These are phyloP conservation scores for Venturia carpophila DNA, from an alignment of 2,329 filamentous ascomycete genomes.

Conservation along the genomic window DNA sequence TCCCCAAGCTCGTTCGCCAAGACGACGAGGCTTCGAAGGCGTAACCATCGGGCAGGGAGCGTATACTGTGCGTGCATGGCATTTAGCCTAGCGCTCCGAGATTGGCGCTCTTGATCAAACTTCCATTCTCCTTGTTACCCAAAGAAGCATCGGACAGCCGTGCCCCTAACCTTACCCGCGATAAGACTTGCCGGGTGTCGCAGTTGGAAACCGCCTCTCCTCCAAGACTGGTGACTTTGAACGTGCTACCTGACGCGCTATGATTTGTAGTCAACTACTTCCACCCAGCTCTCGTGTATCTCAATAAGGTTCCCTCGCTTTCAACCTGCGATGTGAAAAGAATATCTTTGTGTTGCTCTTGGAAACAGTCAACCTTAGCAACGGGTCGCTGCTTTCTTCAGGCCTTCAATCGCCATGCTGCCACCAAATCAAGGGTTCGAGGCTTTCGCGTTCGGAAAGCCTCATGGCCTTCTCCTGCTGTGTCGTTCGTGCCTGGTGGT, in stretches of 20 bases:
- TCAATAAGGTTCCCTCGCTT: not conserved
- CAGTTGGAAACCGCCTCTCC: not conserved
- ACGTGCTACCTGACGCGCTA: not conserved
- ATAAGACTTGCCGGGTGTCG: conserved; percentile 2
- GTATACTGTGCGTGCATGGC: not conserved
- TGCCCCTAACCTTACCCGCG: conserved; percentile 1
- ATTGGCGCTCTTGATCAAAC: conserved; percentile 1
- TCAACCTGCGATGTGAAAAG: not conserved
- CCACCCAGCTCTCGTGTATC: too few relatives aligned
- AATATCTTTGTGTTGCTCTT: not conserved
- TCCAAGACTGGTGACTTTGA: not conserved
- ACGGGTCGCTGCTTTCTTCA: not conserved
- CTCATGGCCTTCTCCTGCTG: not conserved
- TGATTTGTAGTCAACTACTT: not conserved
- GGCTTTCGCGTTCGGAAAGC: not conserved
- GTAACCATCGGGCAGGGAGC: not conserved
- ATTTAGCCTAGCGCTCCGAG: not conserved
- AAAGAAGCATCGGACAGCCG: conserved; percentile 1
- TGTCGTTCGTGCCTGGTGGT: not conserved
- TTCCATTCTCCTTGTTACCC: conserved; percentile 1
- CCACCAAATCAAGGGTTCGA: not conserved
- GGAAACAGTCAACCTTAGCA: not conserved
- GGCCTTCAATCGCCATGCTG: not conserved
- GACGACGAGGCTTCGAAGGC: not conserved
- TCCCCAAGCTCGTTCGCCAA: not conserved